These are phyloP conservation scores for Exophiala sideris DNA, from an alignment of 2,329 filamentous ascomycete species.

Conservation along the genomic window DNA sequence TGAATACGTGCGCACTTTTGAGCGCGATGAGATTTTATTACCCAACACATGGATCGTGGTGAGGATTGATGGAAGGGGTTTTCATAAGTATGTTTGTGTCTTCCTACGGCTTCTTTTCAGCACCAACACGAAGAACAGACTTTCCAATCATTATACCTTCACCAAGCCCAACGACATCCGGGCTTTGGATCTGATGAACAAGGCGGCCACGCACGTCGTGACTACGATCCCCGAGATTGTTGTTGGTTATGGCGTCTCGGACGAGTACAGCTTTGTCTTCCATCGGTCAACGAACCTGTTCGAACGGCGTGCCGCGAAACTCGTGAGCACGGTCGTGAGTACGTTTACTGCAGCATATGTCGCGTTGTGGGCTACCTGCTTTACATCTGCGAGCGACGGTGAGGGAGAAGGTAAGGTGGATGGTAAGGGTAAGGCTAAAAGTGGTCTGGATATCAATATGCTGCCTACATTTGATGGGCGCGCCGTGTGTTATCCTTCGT, in stretches of 20 bases:
- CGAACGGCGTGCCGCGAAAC: conserved; percentile 81
- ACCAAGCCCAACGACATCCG: conserved; percentile 87
- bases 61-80: conserved; percentile 87
- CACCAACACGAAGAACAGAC: conserved; percentile 46
- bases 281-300: conserved; percentile 80
- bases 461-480: conserved; percentile 90
- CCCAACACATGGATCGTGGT: conserved; percentile 96
- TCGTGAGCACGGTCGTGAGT: conserved; percentile 85
- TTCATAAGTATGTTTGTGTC: conserved; percentile 68
- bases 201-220: conserved; percentile 80
- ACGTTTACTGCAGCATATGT: conserved; percentile 93
- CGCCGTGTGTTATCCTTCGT: conserved; percentile 82
- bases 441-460: conserved; percentile 62
- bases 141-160: conserved; percentile 79
- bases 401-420: neutral
- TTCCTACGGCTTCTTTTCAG: neutral
- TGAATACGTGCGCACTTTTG: conserved; percentile 89
- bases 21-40: conserved; percentile 74
- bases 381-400: neutral
- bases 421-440: neutral
- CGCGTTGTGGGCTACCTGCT: conserved; percentile 60
- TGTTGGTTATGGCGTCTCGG: conserved; percentile 88
- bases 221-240: conserved; percentile 78
- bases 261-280: conserved; percentile 93
- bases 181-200: conserved; percentile 91